Conservation (phyloP, 164 flowering plant species). For the Chimonanthus praecox region DNA sequence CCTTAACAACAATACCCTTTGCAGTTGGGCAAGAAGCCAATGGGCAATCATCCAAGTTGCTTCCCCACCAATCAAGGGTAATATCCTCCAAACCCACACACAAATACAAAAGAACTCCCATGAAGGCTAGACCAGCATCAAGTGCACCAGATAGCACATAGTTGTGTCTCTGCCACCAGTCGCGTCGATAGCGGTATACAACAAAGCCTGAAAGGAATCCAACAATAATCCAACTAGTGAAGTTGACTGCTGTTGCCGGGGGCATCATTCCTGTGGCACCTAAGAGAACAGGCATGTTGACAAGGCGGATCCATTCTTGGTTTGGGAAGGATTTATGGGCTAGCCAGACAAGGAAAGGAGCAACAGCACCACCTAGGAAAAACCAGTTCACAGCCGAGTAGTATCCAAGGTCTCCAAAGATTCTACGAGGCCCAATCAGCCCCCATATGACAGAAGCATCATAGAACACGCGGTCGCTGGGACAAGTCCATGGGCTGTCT, state of each 20-base stretch:
- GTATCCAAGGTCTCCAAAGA: constrained; percentile 63
- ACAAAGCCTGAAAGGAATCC: constrained; percentile 72
- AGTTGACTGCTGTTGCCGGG: constrained; percentile 79
- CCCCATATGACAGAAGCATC: constrained; percentile 96
- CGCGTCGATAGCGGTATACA: constrained; percentile 48
- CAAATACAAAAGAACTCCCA: constrained; percentile 65
- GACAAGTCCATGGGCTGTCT: constrained; percentile 80
- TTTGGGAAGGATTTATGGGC: constrained; percentile 61
- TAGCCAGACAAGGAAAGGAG: constrained; percentile 62
- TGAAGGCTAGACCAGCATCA: constrained; percentile 86
- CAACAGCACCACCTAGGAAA: constrained; percentile 73
- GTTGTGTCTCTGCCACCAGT: constrained; percentile 70
- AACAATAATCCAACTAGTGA: constrained; percentile 55
- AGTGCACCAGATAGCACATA: constrained; percentile 77
- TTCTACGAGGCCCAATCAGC: constrained; percentile 69
- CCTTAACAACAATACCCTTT: constrained; percentile 48
- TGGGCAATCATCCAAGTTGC: constrained; percentile 65
- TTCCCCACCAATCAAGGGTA: constrained; percentile 74
- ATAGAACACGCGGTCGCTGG: constrained; percentile 60
- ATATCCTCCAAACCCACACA: constrained; percentile 46
- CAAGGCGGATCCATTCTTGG: constrained; percentile 67
- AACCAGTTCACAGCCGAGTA: constrained; percentile 69
- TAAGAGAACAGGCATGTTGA: constrained; percentile 70
- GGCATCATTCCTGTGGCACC: constrained; percentile 69
- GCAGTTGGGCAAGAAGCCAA: constrained; percentile 75